Conservation (phyloP, 2,329 filamentous ascomycete species). For the Tolypocladium capitatum region DNA sequence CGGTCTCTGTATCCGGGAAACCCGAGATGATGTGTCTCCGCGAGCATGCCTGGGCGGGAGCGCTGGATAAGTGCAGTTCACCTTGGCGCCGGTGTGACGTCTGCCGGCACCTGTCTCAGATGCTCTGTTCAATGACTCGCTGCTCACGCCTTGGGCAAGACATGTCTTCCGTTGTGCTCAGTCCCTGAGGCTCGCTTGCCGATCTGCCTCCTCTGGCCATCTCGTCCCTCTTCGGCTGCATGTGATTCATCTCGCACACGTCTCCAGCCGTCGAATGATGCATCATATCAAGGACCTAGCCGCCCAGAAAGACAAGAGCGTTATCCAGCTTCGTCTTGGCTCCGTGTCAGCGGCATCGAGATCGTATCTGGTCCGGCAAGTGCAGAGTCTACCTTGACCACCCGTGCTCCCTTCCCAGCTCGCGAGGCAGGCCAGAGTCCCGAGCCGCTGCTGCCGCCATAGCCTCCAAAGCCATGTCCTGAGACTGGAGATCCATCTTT, state of each 20-base stretch:
- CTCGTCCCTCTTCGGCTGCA: neutral
- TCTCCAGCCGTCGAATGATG: neutral
- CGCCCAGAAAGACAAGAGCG: neutral
- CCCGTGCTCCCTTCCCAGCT: neutral
- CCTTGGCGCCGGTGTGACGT: neutral
- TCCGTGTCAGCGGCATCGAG: neutral
- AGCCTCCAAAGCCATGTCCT: neutral
- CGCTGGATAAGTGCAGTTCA: neutral
- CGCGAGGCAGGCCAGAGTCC: neutral
- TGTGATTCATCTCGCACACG: neutral
- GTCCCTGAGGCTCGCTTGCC: neutral
- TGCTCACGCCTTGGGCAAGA: neutral
- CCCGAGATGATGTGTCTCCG: too few species aligned
- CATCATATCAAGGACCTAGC: neutral
- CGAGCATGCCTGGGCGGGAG: too few species aligned
- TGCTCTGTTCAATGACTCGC: neutral
- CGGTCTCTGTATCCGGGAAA: neutral
- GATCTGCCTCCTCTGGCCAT: neutral
- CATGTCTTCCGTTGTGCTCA: neutral
- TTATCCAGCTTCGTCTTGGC: neutral
- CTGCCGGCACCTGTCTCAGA: slow-evolving; percentile 1
- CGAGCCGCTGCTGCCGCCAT: neutral
- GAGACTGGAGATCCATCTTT: neutral
- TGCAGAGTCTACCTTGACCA: neutral
- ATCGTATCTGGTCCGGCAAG: neutral